Evolutionary conservation across 2,329 filamentous ascomycete species (phyloP), one percentile per base, ranked within the genome.

Genomic region (Colletotrichum sp.): DNA sequence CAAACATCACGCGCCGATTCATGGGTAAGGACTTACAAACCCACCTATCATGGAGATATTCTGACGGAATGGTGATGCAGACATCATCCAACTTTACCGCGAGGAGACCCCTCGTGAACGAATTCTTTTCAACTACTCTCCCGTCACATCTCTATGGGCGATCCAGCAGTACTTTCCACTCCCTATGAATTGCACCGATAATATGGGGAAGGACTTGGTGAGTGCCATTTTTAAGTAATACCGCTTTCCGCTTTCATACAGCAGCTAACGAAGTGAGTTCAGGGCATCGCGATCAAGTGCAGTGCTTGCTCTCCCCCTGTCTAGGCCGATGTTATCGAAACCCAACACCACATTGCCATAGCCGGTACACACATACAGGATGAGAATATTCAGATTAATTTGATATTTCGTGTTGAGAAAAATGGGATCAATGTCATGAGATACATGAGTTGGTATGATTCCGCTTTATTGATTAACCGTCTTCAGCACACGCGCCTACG

Each of bases 111-210:
- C 73, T 24, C 64, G 65, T 28, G 38, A 70, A n/a, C 64, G 30
- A 13, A 75, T 75, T 24, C 43, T 75, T 8, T 75, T 75, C 64
- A 75, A 75, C 21, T 75, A 75, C 34, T 75, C 73, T 8, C 73
- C 73, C 21, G 36, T 30, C 26, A 58, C 73, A 9, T 55, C 28
- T 18, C 32, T 73, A 8, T 75, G 73, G 73, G 70, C 73, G 16
- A 75, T 75, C 15, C 70, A 73, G n/a, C 70, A 75, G 34, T 75
- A 75, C 60, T 73, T 58, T 8, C 64, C 73, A 12, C 32, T 48
- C n/a, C 71, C 67, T 5, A 61, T 9, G 18, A 61, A 68, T 30
- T 75, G 73, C 21, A 56, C 65, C 15, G 38, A 65, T 6, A 68
- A 9, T 12, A 34, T 32, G 9, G 73, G 73, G 3, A 75, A 58